Evolutionary conservation across 2,329 filamentous ascomycete genomes (phyloP).

Genomic region (Aspergillus fischeri): DNA sequence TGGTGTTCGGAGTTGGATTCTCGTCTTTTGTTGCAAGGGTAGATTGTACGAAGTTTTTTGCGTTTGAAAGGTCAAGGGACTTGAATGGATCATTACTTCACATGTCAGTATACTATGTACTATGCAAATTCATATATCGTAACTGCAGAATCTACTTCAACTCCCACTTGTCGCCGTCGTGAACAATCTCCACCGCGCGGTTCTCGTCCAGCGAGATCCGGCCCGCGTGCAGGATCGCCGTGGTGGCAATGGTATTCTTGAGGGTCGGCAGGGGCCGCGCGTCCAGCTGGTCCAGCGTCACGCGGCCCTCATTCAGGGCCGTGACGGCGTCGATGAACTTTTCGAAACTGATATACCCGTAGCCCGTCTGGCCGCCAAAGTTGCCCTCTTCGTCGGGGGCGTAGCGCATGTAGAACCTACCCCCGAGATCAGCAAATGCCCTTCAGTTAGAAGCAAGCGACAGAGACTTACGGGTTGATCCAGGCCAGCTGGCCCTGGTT

Average conservation of each 20-base stretch:
- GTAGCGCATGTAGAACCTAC: constrained; percentile 84
- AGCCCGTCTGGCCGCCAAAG: constrained; percentile 85
- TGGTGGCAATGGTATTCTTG: constrained; percentile 84
- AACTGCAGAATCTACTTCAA: constrained; percentile 46
- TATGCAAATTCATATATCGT: not conserved
- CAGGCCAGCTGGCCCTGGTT: constrained; percentile 63
- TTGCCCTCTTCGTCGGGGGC: constrained; percentile 93
- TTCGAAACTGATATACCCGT: constrained; percentile 91
- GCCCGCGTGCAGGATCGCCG: constrained; percentile 85
- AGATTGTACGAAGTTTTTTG: not conserved
- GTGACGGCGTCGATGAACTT: constrained; percentile 90
- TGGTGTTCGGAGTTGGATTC: constrained; percentile 3
- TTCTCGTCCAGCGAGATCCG: constrained; percentile 79
- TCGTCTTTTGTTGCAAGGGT: not conserved
- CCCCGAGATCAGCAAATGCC: not conserved
- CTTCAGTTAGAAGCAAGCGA: not conserved
- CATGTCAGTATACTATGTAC: not conserved
- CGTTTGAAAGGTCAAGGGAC: not conserved
- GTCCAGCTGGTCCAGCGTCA: constrained; percentile 73
- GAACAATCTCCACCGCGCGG: constrained; percentile 66
- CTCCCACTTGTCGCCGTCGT: constrained; percentile 54
- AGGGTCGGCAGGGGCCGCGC: constrained; percentile 77
- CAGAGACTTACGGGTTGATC: constrained; percentile 68
- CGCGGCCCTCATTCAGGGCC: constrained; percentile 68
- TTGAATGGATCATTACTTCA: not conserved